Percentiles rank a stretch among this genome's conserved stretches.
Evolutionary conservation across 345 rosid species (phyloP).

Genomic region (Gossypioides kirkii): DNA sequence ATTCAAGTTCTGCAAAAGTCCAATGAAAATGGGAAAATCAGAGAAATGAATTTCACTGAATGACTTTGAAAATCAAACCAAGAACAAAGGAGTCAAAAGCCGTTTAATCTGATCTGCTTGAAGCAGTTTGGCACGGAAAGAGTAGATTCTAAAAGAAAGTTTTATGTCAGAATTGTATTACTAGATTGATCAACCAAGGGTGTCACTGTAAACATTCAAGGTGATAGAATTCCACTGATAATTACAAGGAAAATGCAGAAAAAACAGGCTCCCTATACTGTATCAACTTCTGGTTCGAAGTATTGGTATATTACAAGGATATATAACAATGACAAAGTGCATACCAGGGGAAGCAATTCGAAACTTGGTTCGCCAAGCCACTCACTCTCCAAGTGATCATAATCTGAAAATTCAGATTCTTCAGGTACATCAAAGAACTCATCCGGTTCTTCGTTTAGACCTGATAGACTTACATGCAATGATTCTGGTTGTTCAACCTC

Average conservation of each 20-base stretch:
- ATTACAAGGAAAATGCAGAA: background rate
- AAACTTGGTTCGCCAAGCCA: constrained; percentile 46
- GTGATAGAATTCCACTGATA: background rate
- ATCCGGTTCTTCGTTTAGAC: constrained; percentile 58
- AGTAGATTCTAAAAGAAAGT: background rate
- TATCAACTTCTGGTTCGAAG: background rate
- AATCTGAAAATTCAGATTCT: constrained; percentile 36
- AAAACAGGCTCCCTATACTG: background rate
- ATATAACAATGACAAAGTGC: constrained; percentile 5
- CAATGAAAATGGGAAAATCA: background rate
- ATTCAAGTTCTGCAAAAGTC: constrained; percentile 23
- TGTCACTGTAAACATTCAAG: background rate
- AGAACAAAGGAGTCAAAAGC: background rate
- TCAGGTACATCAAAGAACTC: constrained; percentile 94
- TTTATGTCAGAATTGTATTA: background rate
- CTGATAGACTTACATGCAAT: constrained; percentile 42
- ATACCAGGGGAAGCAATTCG: constrained; percentile 34
- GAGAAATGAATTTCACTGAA: background rate
- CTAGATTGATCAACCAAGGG: background rate
- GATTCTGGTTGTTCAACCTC: constrained; percentile 44
- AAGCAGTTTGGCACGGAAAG: background rate
- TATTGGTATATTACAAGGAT: background rate
- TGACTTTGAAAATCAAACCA: background rate
- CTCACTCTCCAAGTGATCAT: constrained; percentile 40
- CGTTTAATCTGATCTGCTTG: background rate